Evolutionary conservation across 768 basidiomycete species (phyloP), one percentile per base, ranked within the genome.

Genomic region (Suillus hirtellus): DNA sequence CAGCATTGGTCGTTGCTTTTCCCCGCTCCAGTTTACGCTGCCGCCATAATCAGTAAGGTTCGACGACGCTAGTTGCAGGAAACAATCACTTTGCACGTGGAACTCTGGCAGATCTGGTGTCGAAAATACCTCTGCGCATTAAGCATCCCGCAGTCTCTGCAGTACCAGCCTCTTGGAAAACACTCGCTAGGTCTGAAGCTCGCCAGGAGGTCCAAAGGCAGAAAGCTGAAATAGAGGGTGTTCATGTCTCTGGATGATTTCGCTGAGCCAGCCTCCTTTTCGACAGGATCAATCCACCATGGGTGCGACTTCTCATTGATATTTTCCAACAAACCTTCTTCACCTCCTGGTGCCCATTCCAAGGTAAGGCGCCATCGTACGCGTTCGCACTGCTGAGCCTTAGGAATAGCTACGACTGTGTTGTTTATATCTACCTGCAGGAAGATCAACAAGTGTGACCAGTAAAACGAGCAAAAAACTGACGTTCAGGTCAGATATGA

Each of bases 341-440:
- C 84, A 3, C 84, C 84, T 27, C 84, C 84, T 5, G 79, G 72
- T 12, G 75, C 76, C 85, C 85, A 86, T 56, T 76, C 68, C 34
- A 84, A 75, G n/a, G 71, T 74, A 47, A 85, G 73, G 49, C 66
- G 67, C 85, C 85, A 86, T 54, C 77, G 64, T 6, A 84, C 77
- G 27, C 63, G 70, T 8, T 81, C 81, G 31, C 52, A 35, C 27
- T 15, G 34, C 31, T 35, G 42, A 15, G 59, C 27, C n/a, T 60
- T 35, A 10, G 59, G 53, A 46, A 53, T 53, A 53, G 52, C 34
- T 50, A 55, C 37, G 12, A 15, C 38, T 1, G 9, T 31, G 40
- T 60, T 15, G 31, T 40, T 43, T 14, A 60, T 35, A 43, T 70
- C 66, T 19, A 34, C n/a, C 55, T 72, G 66, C 71, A 68, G 59